Conservation (phyloP, 192 early-diverging fungal species). For the Endogone sp. region DNA sequence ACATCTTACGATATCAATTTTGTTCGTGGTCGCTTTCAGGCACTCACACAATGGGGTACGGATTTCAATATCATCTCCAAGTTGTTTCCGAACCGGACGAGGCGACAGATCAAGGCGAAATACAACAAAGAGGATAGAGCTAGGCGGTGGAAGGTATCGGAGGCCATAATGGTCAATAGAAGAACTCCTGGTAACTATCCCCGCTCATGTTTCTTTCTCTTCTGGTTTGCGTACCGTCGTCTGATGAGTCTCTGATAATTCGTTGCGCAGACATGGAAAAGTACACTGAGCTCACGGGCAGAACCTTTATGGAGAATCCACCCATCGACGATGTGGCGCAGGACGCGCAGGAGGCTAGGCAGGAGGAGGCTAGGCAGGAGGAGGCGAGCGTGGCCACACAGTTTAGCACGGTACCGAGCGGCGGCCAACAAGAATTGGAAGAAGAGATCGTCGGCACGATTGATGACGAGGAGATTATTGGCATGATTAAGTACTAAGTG, state of each 20-base stretch:
- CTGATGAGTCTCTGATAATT: neutral
- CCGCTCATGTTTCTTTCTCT: neutral
- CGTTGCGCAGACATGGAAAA: neutral
- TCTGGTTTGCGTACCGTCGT: too few species aligned
- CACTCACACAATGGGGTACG: conserved; percentile 27
- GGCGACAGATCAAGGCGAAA: conserved; percentile 25
- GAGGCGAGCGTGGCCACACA: neutral
- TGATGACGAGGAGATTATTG: neutral
- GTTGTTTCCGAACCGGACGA: conserved; percentile 15
- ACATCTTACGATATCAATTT: neutral
- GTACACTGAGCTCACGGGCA: neutral
- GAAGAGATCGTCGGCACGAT: neutral
- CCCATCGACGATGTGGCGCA: neutral
- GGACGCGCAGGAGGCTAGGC: neutral
- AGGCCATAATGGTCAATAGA: conserved; percentile 18
- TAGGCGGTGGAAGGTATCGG: conserved; percentile 18
- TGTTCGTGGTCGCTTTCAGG: conserved; percentile 3
- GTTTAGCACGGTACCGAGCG: too few species aligned
- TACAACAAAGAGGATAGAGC: conserved; percentile 23
- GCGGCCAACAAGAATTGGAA: neutral
- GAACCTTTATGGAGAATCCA: neutral
- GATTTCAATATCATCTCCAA: conserved; percentile 32
- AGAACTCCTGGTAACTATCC: conserved; percentile 20
- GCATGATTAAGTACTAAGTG: neutral
- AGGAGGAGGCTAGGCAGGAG: neutral